Evolutionary conservation across 1,139 yeast species (phyloP).

Genomic region (Kodamaea anthophila): DNA sequence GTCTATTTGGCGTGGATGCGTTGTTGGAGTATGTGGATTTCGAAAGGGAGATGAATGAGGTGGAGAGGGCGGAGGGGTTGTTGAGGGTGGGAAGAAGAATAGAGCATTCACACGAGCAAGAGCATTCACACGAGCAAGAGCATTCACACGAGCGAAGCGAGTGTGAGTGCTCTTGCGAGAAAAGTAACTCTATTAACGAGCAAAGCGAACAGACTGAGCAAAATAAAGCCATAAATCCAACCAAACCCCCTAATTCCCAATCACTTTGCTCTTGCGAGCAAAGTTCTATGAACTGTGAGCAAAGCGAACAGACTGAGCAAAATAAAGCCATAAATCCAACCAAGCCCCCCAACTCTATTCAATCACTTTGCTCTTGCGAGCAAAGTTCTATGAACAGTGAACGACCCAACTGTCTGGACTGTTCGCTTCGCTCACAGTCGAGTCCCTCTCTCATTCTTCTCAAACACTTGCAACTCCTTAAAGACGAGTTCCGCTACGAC

Average conservation of each 20-base stretch:
- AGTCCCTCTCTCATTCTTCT: too few relatives aligned
- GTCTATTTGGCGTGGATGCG: slow-evolving; percentile 31
- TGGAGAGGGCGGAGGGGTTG: slow-evolving; percentile 58
- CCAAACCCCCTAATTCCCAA: too few relatives aligned
- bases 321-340: neutral
- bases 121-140: slow-evolving; percentile 15
- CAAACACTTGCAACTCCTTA: slow-evolving; percentile 31
- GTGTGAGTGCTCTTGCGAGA: slow-evolving; percentile 15
- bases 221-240: neutral
- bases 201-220: neutral
- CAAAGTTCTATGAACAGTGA: too few relatives aligned
- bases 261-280: too few relatives aligned
- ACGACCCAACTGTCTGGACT: too few relatives aligned
- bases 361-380: too few relatives aligned
- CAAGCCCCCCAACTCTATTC: too few relatives aligned
- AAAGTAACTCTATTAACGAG: neutral
- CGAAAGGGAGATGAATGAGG: slow-evolving; percentile 67
- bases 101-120: neutral
- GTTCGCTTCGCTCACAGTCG: too few relatives aligned
- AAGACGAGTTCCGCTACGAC: slow-evolving; percentile 52
- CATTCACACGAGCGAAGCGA: neutral
- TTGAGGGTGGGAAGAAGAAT: slow-evolving; percentile 41
- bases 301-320: neutral
- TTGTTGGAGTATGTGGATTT: slow-evolving; percentile 54
- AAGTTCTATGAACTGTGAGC: too few relatives aligned